These are phyloP conservation scores for Neospermospora avenae DNA, from an alignment of 2,329 filamentous ascomycete species.

Conservation along the genomic window DNA sequence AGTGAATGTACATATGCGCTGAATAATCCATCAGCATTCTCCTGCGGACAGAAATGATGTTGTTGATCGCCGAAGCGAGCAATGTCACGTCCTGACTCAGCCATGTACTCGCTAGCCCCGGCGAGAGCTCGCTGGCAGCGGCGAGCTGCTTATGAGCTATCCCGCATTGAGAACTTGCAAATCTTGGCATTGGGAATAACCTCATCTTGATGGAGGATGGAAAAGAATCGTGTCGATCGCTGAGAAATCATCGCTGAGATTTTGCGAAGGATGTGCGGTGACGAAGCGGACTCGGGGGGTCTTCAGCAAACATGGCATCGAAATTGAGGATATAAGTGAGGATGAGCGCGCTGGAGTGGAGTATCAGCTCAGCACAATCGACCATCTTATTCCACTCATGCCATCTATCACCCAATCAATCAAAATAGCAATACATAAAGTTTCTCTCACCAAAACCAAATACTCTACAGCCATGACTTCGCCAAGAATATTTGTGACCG, in stretches of 20 bases:
- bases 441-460: neutral
- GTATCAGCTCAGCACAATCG: neutral
- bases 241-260: neutral
- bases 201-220: neutral
- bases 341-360: neutral
- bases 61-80: neutral
- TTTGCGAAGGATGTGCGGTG: neutral
- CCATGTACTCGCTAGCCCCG: neutral
- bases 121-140: neutral
- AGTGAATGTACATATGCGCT: neutral
- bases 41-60: neutral
- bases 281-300: neutral
- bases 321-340: neutral
- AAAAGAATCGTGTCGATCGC: neutral
- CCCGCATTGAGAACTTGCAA: neutral
- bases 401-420: neutral
- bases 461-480: neutral
- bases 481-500: conserved; percentile 26
- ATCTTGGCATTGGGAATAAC: conserved; percentile 3
- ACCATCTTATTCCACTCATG: neutral
- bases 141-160: neutral
- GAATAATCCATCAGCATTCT: conserved; percentile 2
- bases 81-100: conserved; percentile 1
- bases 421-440: neutral
- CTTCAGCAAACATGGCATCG: neutral